phyloP scores from a whole-genome alignment of 1,284 basidiomycete genomes.

The Naganishia liquefaciens region DNA sequence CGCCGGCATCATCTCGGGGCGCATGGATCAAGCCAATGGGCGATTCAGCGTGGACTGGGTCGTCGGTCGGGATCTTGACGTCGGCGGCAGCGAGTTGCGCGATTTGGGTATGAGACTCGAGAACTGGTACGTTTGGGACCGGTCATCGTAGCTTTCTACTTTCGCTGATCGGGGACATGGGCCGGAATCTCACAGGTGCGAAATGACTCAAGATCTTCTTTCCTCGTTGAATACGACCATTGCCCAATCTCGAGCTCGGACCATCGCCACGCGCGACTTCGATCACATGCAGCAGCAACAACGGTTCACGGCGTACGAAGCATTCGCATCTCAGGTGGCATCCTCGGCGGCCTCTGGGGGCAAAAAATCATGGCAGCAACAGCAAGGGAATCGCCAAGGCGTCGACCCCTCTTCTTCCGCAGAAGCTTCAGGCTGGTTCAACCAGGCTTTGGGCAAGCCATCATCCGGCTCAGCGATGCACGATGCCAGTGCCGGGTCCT shows the following conservation, averaged over 20 bases:
- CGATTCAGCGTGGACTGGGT: constrained; percentile 87
- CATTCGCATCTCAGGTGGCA: neutral
- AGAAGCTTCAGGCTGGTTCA: too few species aligned
- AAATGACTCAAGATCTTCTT: constrained; percentile 66
- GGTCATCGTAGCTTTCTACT: neutral
- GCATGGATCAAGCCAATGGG: constrained; percentile 77
- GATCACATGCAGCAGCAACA: constrained; percentile 8
- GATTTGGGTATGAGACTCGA: constrained; percentile 64
- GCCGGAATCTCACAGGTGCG: constrained; percentile 59
- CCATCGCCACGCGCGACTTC: constrained; percentile 12
- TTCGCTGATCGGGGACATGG: neutral
- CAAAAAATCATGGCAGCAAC: neutral
- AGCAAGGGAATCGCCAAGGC: neutral
- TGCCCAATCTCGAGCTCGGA: constrained; percentile 26
- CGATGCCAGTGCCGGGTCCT: neutral
- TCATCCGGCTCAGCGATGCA: neutral
- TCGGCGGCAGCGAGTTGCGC: constrained; percentile 61
- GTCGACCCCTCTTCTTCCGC: neutral
- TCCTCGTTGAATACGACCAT: constrained; percentile 59
- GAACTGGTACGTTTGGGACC: constrained; percentile 63
- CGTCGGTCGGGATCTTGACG: constrained; percentile 80
- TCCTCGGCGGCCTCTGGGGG: neutral
- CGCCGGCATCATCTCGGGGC: constrained; percentile 79
- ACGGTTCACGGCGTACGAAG: constrained; percentile 8
- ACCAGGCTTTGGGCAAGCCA: neutral